These are phyloP conservation scores for Cystofilobasidium bisporidii DNA, from an alignment of 768 basidiomycete species.

Conservation along the genomic window DNA sequence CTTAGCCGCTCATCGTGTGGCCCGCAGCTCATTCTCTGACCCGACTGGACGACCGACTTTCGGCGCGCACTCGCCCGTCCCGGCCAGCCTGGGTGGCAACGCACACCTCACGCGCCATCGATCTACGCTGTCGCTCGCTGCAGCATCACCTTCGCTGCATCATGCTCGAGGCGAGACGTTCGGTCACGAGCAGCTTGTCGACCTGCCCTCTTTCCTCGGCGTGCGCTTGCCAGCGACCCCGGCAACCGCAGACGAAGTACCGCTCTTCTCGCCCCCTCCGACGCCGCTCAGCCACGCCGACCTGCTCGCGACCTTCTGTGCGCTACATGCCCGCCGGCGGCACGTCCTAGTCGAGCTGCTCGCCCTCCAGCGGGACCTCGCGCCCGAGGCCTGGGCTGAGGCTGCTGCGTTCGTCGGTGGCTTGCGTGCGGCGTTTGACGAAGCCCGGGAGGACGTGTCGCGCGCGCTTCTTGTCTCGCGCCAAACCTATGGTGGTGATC, in stretches of 20 bases:
- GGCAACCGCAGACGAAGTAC: not conserved
- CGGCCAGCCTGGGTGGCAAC: not conserved
- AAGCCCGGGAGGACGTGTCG: not conserved
- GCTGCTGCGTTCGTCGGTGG: not conserved
- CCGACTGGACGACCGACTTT: not conserved
- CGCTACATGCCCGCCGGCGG: constrained; percentile 14
- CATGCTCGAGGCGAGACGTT: not conserved
- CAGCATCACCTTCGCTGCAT: not conserved
- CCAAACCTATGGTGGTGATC: not conserved
- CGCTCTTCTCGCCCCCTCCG: not conserved
- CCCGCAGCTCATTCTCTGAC: not conserved
- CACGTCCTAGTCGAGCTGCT: constrained; percentile 17
- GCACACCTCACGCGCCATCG: not conserved
- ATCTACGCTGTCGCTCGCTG: not conserved
- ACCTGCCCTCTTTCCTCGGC: too few species aligned
- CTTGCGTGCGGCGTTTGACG: not conserved
- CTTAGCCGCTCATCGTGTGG: not conserved
- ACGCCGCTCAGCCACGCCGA: constrained; percentile 15
- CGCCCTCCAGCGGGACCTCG: constrained; percentile 5
- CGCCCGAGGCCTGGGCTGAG: constrained; percentile 7
- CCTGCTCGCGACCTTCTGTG: constrained; percentile 13
- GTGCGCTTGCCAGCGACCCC: too few species aligned
- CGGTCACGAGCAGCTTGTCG: not conserved
- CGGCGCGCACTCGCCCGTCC: not conserved
- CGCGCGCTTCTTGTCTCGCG: not conserved